phyloP scores from a whole-genome alignment of 495 filamentous ascomycete species.

The Xylaria scruposa region DNA sequence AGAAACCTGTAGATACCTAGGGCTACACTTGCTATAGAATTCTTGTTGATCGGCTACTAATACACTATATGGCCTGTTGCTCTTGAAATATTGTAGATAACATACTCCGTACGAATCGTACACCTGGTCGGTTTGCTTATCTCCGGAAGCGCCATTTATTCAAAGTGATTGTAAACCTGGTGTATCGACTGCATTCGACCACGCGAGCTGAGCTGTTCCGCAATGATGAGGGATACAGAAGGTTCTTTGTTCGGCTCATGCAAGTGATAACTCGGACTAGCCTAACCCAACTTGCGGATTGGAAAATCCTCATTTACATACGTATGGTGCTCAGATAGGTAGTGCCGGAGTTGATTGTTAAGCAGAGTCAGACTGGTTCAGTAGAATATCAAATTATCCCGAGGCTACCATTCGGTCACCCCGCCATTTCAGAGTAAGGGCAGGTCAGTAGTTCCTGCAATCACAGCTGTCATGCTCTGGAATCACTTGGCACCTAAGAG shows the following conservation, averaged over 20 bases:
- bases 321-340: not conserved
- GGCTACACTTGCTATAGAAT: not conserved
- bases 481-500: not conserved
- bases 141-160: constrained; percentile 26
- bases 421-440: constrained; percentile 6
- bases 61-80: not conserved
- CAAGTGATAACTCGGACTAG: too few species aligned
- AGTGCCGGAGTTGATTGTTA: constrained; percentile 8
- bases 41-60: not conserved
- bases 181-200: not conserved
- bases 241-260: not conserved
- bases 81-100: not conserved
- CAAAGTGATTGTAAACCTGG: not conserved
- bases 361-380: not conserved
- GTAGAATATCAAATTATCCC: constrained; percentile 12
- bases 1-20: not conserved
- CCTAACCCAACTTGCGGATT: too few species aligned
- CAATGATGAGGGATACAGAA: not conserved
- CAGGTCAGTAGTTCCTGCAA: not conserved
- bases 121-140: not conserved
- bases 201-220: not conserved
- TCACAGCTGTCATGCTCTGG: not conserved
- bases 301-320: not conserved
- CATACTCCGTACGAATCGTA: too few species aligned
- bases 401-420: not conserved